These are phyloP conservation scores for Pseudogymnoascus sp. DNA, from an alignment of 2,329 filamentous ascomycete species.

Conservation along the genomic window DNA sequence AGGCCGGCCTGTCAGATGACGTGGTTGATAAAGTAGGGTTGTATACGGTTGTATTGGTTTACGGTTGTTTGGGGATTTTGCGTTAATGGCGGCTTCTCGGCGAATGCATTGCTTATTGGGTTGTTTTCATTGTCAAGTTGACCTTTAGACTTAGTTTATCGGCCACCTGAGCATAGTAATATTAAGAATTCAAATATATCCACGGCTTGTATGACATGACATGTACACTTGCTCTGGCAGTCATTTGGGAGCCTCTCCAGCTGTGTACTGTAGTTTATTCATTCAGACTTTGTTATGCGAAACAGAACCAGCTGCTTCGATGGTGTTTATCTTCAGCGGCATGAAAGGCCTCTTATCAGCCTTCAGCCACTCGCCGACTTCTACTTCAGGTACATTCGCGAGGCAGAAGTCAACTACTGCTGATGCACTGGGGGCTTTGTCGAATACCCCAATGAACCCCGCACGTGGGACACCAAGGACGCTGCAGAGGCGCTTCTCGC, in stretches of 20 bases:
- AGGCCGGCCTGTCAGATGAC: slow-evolving; percentile 5
- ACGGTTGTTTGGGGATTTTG: slow-evolving; percentile 1
- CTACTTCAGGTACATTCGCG: slow-evolving; percentile 42
- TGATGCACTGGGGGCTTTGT: slow-evolving; percentile 46
- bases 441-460: slow-evolving; percentile 52
- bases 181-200: not conserved
- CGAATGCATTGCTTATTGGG: not conserved
- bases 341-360: slow-evolving; percentile 36
- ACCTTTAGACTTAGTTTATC: not conserved
- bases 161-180: not conserved
- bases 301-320: slow-evolving; percentile 30
- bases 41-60: not conserved
- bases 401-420: slow-evolving; percentile 49
- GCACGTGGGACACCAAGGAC: slow-evolving; percentile 54
- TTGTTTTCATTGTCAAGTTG: not conserved
- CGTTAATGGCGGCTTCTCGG: not conserved
- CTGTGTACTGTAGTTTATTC: not conserved
- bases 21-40: slow-evolving; percentile 9
- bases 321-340: slow-evolving; percentile 40
- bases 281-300: slow-evolving; percentile 14
- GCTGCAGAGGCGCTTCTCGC: slow-evolving; percentile 47
- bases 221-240: not conserved
- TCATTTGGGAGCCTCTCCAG: not conserved
- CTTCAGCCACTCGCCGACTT: slow-evolving; percentile 45
- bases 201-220: not conserved